phyloP scores from a whole-genome alignment of 495 filamentous ascomycete genomes.

The Aspergillus olivimuriae region DNA sequence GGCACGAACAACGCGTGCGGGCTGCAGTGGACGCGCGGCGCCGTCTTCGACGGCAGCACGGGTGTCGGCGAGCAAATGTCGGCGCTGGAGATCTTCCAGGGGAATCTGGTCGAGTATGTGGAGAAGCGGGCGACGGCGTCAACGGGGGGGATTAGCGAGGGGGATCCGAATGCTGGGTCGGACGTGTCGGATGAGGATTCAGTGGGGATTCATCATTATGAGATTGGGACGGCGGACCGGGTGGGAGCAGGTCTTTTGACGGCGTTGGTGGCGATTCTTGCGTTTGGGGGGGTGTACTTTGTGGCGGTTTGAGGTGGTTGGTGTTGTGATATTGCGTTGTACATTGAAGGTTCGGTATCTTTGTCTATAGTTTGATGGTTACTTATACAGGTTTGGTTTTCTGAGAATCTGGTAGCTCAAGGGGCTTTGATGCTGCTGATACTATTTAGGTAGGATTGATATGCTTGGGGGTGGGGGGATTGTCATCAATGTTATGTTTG shows the following conservation, averaged over 20 bases:
- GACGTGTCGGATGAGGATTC: background rate
- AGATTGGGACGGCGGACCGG: conserved; percentile 45
- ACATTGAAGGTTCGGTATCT: background rate
- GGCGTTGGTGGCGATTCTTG: conserved; percentile 29
- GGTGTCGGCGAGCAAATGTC: conserved; percentile 65
- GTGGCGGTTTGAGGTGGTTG: conserved; percentile 25
- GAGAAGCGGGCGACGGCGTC: conserved; percentile 47
- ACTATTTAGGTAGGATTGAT: too few relatives aligned
- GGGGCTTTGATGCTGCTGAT: too few relatives aligned
- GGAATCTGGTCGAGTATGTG: conserved; percentile 39
- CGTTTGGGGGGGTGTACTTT: conserved; percentile 40
- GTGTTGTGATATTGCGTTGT: too few relatives aligned
- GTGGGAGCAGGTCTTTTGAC: conserved; percentile 59
- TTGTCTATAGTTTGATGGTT: background rate
- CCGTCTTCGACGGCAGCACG: conserved; percentile 40
- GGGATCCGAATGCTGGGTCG: conserved; percentile 54
- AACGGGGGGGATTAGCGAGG: conserved; percentile 63
- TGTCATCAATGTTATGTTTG: too few relatives aligned
- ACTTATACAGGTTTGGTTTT: background rate
- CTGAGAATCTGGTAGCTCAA: too few relatives aligned
- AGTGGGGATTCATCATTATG: conserved; percentile 7
- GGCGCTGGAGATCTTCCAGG: conserved; percentile 57
- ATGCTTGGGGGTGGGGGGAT: too few relatives aligned
- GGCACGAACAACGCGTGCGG: conserved; percentile 58
- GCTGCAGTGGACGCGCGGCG: conserved; percentile 46